A percentile compares a stretch with the other conserved stretches of the same genome.
phyloP scores from a whole-genome alignment of 2,329 filamentous ascomycete genomes.

The Fusarium liriodendri region DNA sequence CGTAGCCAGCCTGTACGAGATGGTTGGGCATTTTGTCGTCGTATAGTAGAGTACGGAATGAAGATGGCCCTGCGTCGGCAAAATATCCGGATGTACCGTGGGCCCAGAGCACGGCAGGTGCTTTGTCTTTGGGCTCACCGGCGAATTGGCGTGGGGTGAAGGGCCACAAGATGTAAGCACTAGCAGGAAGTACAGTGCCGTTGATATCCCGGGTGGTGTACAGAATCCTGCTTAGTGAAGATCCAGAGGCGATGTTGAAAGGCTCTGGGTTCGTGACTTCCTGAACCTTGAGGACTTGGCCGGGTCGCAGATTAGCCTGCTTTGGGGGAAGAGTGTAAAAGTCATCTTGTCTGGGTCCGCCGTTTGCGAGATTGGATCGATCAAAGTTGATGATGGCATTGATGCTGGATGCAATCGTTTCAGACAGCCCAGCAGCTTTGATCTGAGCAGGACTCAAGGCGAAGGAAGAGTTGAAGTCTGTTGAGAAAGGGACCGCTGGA shows the following conservation, averaged over 20 bases:
- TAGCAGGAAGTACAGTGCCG: conserved; percentile 20
- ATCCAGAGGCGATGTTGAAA: conserved; percentile 8
- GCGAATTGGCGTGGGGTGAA: conserved; percentile 3
- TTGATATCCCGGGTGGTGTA: conserved; percentile 25
- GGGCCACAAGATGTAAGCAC: conserved; percentile 24
- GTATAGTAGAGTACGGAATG: conserved; percentile 54
- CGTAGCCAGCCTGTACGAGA: conserved; percentile 54
- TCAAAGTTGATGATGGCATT: conserved; percentile 23
- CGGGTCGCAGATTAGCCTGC: background rate
- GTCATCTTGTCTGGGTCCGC: conserved; percentile 28
- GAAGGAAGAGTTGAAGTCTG: conserved; percentile 32
- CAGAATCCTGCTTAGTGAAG: conserved; percentile 11
- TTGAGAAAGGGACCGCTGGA: background rate
- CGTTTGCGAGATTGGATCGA: conserved; percentile 24
- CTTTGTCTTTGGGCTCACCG: background rate
- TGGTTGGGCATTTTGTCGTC: conserved; percentile 50
- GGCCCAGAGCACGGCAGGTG: conserved; percentile 52
- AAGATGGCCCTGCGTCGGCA: conserved; percentile 51
- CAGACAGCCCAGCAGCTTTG: background rate
- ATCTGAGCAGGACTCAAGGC: conserved; percentile 11
- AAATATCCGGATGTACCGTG: conserved; percentile 58
- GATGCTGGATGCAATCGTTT: conserved; percentile 6
- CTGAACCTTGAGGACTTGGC: conserved; percentile 25
- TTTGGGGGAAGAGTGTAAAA: conserved; percentile 23
- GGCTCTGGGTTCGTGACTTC: conserved; percentile 10